These are phyloP conservation scores for Penicillium pancosmium DNA, from an alignment of 495 filamentous ascomycete species.

Conservation along the genomic window DNA sequence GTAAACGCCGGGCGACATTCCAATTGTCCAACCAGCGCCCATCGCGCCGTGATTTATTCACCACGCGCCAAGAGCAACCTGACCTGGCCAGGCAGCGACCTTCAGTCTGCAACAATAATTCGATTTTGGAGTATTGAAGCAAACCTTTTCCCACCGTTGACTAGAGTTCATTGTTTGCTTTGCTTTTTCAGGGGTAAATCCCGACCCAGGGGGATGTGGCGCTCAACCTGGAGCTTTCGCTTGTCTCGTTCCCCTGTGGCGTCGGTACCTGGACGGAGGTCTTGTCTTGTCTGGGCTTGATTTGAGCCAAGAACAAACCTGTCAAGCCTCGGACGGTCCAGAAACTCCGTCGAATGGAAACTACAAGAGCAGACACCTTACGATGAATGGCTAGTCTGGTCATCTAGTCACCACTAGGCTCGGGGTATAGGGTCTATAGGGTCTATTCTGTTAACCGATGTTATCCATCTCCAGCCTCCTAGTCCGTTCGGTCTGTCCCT, in stretches of 20 bases:
- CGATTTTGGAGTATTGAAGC: too few relatives aligned
- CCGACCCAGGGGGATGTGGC: background rate
- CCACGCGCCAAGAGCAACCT: background rate
- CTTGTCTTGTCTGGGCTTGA: conserved; percentile 1
- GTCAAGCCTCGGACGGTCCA: background rate
- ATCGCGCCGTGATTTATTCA: background rate
- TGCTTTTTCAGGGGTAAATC: background rate
- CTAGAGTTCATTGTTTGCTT: background rate
- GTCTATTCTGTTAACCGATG: background rate
- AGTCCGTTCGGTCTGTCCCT: background rate
- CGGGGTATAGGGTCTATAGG: too few relatives aligned
- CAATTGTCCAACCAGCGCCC: conserved; percentile 13
- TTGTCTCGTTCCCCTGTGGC: conserved; percentile 6
- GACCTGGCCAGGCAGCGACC: background rate
- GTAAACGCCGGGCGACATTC: conserved; percentile 8
- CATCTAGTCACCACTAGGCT: too few relatives aligned
- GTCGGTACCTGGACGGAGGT: conserved; percentile 1
- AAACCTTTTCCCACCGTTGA: too few relatives aligned
- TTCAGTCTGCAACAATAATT: background rate
- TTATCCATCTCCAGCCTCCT: background rate
- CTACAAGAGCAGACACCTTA: background rate
- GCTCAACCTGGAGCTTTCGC: background rate
- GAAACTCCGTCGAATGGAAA: background rate
- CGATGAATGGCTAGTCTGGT: background rate
- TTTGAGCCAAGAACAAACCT: conserved; percentile 1